These are phyloP conservation scores for Pythium coloratum DNA, from an alignment of 352 stramenopile species.

Conservation along the genomic window DNA sequence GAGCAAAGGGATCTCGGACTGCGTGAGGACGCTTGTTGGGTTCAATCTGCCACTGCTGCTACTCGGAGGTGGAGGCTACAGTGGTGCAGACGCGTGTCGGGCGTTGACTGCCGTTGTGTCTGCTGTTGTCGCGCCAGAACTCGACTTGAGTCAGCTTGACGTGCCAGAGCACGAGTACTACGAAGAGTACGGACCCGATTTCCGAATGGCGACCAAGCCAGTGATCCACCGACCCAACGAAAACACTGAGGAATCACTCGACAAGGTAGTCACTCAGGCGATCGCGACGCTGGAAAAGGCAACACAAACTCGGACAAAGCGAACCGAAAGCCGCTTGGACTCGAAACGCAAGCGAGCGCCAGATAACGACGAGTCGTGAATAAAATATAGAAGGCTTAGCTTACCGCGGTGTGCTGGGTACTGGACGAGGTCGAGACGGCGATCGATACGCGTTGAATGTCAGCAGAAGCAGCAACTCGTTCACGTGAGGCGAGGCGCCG, in stretches of 20 bases:
- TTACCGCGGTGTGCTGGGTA: neutral
- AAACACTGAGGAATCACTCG: constrained; percentile 29
- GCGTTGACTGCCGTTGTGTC: constrained; percentile 53
- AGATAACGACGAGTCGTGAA: neutral
- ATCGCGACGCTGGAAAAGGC: constrained; percentile 19
- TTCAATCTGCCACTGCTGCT: constrained; percentile 48
- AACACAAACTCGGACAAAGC: neutral
- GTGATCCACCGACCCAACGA: constrained; percentile 27
- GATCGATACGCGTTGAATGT: constrained; percentile 79
- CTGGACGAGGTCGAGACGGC: constrained; percentile 1
- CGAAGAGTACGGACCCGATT: constrained; percentile 37
- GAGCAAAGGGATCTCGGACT: constrained; percentile 35
- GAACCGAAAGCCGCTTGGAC: neutral
- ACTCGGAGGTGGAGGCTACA: constrained; percentile 68
- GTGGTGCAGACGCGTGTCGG: constrained; percentile 54
- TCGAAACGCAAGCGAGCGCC: constrained; percentile 11
- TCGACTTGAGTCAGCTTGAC: constrained; percentile 24
- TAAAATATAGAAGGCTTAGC: neutral
- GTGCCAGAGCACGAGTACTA: constrained; percentile 67
- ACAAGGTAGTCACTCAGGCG: neutral
- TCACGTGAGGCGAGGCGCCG: constrained; percentile 64
- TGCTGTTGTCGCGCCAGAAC: constrained; percentile 32
- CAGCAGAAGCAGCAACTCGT: constrained; percentile 64
- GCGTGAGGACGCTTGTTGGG: constrained; percentile 33
- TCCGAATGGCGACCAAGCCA: constrained; percentile 26